Conservation (phyloP, 306 rosid species). For the Lagenaria siceraria region DNA sequence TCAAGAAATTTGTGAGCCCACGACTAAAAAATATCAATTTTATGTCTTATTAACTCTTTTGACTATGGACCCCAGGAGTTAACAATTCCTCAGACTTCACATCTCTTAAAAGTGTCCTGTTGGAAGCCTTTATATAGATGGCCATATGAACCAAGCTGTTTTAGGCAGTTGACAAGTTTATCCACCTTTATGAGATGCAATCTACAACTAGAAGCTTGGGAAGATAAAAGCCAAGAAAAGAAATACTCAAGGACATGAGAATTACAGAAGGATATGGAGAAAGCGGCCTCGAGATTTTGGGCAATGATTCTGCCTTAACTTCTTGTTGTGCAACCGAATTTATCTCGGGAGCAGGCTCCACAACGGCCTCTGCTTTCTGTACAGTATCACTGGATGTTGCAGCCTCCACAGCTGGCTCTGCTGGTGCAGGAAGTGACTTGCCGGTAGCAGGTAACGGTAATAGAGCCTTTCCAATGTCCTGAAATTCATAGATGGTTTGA, state of each 20-base stretch:
- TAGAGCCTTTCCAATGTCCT: constrained; percentile 82
- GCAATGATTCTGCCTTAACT: constrained; percentile 45
- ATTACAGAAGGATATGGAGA: constrained; percentile 79
- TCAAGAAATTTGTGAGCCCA: no score
- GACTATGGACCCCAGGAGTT: no score
- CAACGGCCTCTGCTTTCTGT: constrained; percentile 14
- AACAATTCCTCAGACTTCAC: no score
- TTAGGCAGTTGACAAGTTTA: neutral
- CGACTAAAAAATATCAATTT: no score
- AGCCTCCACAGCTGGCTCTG: constrained; percentile 26
- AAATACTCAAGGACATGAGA: constrained; percentile 1
- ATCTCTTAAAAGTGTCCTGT: neutral
- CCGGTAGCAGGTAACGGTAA: constrained; percentile 39
- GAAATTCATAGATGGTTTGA: constrained; percentile 15
- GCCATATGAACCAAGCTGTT: neutral
- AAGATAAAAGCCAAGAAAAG: neutral
- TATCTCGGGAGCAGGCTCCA: constrained; percentile 37
- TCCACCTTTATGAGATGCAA: neutral
- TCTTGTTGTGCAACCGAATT: constrained; percentile 54
- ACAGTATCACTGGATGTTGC: constrained; percentile 15
- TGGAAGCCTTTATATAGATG: neutral
- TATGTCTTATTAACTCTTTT: no score
- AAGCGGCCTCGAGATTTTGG: constrained; percentile 39
- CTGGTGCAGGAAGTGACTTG: constrained; percentile 65
- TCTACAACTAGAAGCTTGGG: constrained; percentile 1